Evolutionary conservation across 306 rosid genomes (phyloP).

Genomic region (Argentina anserina): DNA sequence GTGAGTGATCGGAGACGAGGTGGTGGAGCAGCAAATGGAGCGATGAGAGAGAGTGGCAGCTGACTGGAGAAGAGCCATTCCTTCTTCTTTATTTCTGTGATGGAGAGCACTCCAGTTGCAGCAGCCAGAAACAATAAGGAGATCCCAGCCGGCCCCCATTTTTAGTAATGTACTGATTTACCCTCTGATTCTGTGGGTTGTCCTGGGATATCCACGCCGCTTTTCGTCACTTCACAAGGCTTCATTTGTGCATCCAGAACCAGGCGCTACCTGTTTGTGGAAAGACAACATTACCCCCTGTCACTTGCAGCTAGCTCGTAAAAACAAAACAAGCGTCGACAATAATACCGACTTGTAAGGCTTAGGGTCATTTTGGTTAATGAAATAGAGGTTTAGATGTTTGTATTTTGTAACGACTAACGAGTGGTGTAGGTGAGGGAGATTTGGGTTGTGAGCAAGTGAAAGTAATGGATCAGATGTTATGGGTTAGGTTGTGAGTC

Average conservation of each 20-base stretch:
- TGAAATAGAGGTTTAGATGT: neutral
- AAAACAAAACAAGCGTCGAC: neutral
- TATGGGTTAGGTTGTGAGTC: neutral
- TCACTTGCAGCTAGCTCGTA: too few relatives aligned
- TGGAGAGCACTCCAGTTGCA: constrained; percentile 5
- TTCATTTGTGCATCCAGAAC: neutral
- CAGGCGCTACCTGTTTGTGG: neutral
- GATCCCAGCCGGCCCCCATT: neutral
- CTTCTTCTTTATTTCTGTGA: constrained; percentile 15
- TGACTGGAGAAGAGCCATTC: constrained; percentile 53
- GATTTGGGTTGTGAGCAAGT: neutral
- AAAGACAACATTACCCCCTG: constrained; percentile 19
- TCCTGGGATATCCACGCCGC: neutral
- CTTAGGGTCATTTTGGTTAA: neutral
- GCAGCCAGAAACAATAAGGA: neutral
- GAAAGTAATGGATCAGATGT: constrained; percentile 13
- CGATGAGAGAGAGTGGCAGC: constrained; percentile 43
- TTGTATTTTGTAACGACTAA: too few relatives aligned
- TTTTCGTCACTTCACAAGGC: constrained; percentile 8
- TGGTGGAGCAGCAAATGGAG: constrained; percentile 27
- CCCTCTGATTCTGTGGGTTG: constrained; percentile 16
- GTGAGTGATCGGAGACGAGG: constrained; percentile 26
- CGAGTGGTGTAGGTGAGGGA: neutral
- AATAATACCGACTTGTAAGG: too few relatives aligned
- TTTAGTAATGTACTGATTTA: constrained; percentile 17